Evolutionary conservation across 2,329 filamentous ascomycete species (phyloP), one percentile per base, ranked within the genome.

Genomic region (Raffaelea deltoideospora): DNA sequence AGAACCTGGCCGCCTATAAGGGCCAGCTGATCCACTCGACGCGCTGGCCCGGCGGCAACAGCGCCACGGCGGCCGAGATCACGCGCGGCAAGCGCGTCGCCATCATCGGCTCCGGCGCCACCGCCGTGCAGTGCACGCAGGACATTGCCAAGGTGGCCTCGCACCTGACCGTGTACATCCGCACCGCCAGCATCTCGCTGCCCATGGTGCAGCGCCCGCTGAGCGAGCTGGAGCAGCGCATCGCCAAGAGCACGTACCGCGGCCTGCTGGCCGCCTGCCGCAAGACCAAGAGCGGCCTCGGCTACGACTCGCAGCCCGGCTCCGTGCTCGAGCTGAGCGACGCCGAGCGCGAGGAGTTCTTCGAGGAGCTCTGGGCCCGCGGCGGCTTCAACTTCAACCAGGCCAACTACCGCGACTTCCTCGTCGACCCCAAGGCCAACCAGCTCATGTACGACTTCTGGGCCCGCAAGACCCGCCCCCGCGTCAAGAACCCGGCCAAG

Each of bases 121-220:
- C 42, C 13, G 45, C 43, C 14, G 33, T 48, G 17, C 46, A 48
- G 34, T 36, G 40, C 28, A 38, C 39, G 11, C 46, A 48, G 27
- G 42, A 44, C 13, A 37, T 47, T 41, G 50, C 58, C 4, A 63
- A 62, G 43, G 33, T 49, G 45, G 52, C 58, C 10, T 37, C 35
- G 3, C 40, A 53, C 17, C 38, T 59, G 26, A 55, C 51, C 3
- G 64, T 75, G 3, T 72, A 73, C 46, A 64, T 76, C 41, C 59
- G 73, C 15, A 76, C 67, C 2, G 69, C 72, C 0, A 75, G 72
- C 39, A 60, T 68, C 11, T 67, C 64, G 11, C 47, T 77, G 0
- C 74, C 74, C 0, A 75, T 78, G 67, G 53, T 60, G 2, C 67
- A 73, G 43, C 50, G 57, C 2, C 37, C 50, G 3, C 45, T 73